Percentiles rank a stretch among this genome's conserved stretches.
phyloP scores from a whole-genome alignment of 495 filamentous ascomycete genomes.

The Amorphotheca resinae region DNA sequence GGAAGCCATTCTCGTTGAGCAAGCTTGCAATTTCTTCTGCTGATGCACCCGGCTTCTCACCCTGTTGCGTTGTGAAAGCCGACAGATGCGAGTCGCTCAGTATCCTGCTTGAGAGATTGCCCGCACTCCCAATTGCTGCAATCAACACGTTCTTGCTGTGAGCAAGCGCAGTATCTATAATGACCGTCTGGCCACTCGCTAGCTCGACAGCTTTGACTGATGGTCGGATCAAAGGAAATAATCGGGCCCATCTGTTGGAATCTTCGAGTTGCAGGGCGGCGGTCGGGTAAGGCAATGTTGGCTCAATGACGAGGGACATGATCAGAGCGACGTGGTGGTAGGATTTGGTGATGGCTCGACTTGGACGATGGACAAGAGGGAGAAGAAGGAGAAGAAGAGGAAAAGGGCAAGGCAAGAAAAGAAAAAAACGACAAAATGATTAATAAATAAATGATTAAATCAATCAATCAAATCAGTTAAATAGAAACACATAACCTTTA shows the following conservation, averaged over 20 bases:
- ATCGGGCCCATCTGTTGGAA: slow-evolving; percentile 7
- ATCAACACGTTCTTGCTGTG: slow-evolving; percentile 7
- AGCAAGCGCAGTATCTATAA: slow-evolving; percentile 7
- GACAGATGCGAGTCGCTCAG: slow-evolving; percentile 8
- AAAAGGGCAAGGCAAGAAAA: no score
- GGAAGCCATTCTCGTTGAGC: slow-evolving; percentile 10
- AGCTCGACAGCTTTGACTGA: slow-evolving; percentile 8
- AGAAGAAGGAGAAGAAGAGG: no score
- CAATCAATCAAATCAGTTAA: no score
- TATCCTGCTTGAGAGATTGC: slow-evolving; percentile 10
- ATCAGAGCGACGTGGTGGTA: no score
- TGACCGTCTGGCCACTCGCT: slow-evolving; percentile 1
- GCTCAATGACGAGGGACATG: slow-evolving; percentile 12
- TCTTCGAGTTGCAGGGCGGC: slow-evolving; percentile 8
- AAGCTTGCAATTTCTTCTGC: slow-evolving; percentile 3
- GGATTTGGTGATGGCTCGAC: no score
- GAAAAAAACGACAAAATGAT: no score
- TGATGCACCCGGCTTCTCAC: background rate
- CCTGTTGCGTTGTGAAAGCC: slow-evolving; percentile 7
- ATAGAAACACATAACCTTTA: no score
- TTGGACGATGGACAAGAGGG: no score
- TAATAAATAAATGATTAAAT: no score
- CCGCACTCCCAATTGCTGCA: slow-evolving; percentile 5
- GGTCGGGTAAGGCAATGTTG: slow-evolving; percentile 8
- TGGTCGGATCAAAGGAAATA: slow-evolving; percentile 14